These are phyloP conservation scores for Boeremia lycopersici DNA, from an alignment of 2,329 filamentous ascomycete species.

Conservation along the genomic window DNA sequence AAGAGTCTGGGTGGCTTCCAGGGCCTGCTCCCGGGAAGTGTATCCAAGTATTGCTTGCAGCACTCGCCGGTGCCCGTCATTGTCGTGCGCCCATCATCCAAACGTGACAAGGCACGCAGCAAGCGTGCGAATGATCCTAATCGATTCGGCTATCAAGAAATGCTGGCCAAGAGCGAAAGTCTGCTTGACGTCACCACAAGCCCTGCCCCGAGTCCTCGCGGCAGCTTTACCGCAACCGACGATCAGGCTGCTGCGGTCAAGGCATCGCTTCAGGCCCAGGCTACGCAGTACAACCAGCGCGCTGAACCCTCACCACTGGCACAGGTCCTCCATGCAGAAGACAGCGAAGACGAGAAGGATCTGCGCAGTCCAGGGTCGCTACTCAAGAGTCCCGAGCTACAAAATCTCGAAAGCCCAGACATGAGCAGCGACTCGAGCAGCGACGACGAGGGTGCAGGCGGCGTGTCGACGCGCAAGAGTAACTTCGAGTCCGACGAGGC, in stretches of 20 bases:
- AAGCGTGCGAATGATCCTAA: slow-evolving; percentile 80
- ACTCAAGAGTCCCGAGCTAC: slow-evolving; percentile 50
- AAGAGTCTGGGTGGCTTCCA: slow-evolving; percentile 85
- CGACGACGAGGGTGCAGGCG: slow-evolving; percentile 27
- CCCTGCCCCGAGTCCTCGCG: slow-evolving; percentile 45
- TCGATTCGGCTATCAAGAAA: slow-evolving; percentile 76
- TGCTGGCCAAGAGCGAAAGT: slow-evolving; percentile 70
- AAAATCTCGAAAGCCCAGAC: slow-evolving; percentile 49
- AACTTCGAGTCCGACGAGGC: slow-evolving; percentile 11
- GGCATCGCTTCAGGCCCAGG: slow-evolving; percentile 28
- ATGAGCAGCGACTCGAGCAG: slow-evolving; percentile 45
- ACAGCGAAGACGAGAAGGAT: slow-evolving; percentile 35
- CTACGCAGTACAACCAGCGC: slow-evolving; percentile 57
- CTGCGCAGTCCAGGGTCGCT: slow-evolving; percentile 41
- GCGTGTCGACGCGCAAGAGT: slow-evolving; percentile 13
- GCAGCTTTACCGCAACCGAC: slow-evolving; percentile 50
- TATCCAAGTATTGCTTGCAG: slow-evolving; percentile 93
- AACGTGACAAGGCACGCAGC: slow-evolving; percentile 86
- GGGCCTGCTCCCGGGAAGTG: slow-evolving; percentile 83
- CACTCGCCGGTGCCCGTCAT: slow-evolving; percentile 93
- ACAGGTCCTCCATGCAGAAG: slow-evolving; percentile 32
- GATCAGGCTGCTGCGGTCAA: slow-evolving; percentile 31
- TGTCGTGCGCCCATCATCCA: slow-evolving; percentile 84
- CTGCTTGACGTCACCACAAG: slow-evolving; percentile 55
- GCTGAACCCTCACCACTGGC: slow-evolving; percentile 41